Evolutionary conservation across 1,284 basidiomycete genomes (phyloP), one percentile per base, ranked within the genome.

Genomic region (Sanguinoderma infundibulare): DNA sequence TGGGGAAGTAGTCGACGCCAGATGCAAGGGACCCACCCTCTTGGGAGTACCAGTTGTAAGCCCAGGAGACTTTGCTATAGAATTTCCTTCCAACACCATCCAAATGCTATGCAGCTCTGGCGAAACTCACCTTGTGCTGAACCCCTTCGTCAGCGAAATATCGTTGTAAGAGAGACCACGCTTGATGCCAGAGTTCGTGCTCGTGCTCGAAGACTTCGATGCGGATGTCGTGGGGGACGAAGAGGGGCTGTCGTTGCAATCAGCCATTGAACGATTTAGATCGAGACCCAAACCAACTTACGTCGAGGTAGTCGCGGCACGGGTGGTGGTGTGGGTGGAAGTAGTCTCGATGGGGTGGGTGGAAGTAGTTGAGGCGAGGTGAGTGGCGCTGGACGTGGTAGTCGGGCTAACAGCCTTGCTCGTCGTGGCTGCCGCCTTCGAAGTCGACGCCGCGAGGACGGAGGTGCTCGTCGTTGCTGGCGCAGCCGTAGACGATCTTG

Each of bases 111-210:
- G 34, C 7, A 35, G 34, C 14, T 35, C 6, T 6, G 30, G 7
- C 20, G 6, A 15, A 17, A 17, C 71, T 62, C 51, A 73, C 73
- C 55, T 56, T 47, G 50, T 55, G 50, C 53, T 67, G 65, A 73
- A 75, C 36, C 59, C 42, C 22, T 64, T 62, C 26, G 70, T 67
- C 28, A 70, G 57, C 4, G 55, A 57, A n/a, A 60, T 67, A 53
- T 73, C 67, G 60, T 75, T 75, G 68, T 69, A 75, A 38, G 72
- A 70, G 42, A 75, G 63, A 42, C 73, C 73, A 42, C 72, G 71
- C 69, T 75, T 74, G 62, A 56, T 61, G n/a, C 54, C 51, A 24
- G 47, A 60, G 59, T n/a, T 52, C 7, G 44, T n/a, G 20, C 26
- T 17, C 8, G 26, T 24, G 8, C 22, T 12, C 5, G 52, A 53